phyloP scores from a whole-genome alignment of 805 yeast species.

The Grigorovia transvaalensis region DNA sequence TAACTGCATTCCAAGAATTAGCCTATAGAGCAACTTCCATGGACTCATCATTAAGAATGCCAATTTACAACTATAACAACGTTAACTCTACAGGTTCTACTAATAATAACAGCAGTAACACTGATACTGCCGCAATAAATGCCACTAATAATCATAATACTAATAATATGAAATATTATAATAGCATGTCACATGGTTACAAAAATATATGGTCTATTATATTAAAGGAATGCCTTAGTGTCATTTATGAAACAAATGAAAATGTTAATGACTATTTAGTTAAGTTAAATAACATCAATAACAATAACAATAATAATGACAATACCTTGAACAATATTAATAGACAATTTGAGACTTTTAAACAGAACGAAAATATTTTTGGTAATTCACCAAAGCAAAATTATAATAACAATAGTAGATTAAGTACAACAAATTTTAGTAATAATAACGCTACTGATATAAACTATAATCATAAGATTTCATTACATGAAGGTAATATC shows the following conservation, averaged over 20 bases:
- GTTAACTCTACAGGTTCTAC: background rate
- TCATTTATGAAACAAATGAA: slow-evolving; percentile 40
- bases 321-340: background rate
- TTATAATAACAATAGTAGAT: background rate
- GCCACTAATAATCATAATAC: slow-evolving; percentile 27
- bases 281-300: slow-evolving; percentile 7
- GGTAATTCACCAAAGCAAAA: slow-evolving; percentile 28
- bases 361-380: slow-evolving; percentile 14
- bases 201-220: slow-evolving; percentile 48
- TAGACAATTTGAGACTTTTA: background rate
- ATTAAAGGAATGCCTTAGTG: slow-evolving; percentile 47
- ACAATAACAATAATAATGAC: background rate
- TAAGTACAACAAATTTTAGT: too few relatives aligned
- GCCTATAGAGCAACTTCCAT: slow-evolving; percentile 49
- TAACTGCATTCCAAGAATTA: slow-evolving; percentile 69
- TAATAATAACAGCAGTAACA: background rate
- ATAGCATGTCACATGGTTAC: slow-evolving; percentile 28
- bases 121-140: slow-evolving; percentile 18
- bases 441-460: background rate
- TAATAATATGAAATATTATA: background rate
- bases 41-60: slow-evolving; percentile 37
- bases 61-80: slow-evolving; percentile 38
- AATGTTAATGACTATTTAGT: slow-evolving; percentile 23
- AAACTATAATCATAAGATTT: slow-evolving; percentile 11
- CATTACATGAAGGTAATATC: slow-evolving; percentile 17